Conservation (phyloP, 805 yeast species). For the Teunomyces kruisii region DNA sequence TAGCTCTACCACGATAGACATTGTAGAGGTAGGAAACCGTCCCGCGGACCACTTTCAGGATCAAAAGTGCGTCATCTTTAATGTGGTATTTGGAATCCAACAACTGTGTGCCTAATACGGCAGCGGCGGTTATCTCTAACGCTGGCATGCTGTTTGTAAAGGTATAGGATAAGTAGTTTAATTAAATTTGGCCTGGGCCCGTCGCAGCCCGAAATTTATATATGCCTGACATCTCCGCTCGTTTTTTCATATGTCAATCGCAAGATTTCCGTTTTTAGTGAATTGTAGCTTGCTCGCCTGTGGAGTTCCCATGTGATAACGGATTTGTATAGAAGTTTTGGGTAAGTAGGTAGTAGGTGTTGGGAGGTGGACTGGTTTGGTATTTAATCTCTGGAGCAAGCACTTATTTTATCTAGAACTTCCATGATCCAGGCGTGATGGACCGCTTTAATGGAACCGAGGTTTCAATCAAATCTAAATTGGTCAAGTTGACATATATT, state of each 20-base stretch:
- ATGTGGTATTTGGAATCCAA: slow-evolving; percentile 48
- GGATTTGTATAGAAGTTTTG: not conserved
- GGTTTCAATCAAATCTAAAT: not conserved
- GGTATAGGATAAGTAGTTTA: not conserved
- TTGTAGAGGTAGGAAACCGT: slow-evolving; percentile 43
- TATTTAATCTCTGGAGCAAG: no score
- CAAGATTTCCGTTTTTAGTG: not conserved
- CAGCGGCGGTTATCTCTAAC: slow-evolving; percentile 42
- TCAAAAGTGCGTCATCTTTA: slow-evolving; percentile 54
- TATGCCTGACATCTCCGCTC: not conserved
- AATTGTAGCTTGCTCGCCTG: not conserved
- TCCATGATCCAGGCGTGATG: not conserved
- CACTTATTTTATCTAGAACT: not conserved
- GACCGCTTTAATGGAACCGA: not conserved
- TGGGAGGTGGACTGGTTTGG: no score
- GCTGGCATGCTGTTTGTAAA: slow-evolving; percentile 25
- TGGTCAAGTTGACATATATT: slow-evolving; percentile 2
- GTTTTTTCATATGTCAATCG: not conserved
- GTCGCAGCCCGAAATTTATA: no score
- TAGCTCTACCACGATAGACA: slow-evolving; percentile 43
- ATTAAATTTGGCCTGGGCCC: no score
- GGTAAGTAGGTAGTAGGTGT: no score
- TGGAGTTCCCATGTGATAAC: not conserved
- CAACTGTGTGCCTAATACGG: slow-evolving; percentile 43
- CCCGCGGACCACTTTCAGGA: slow-evolving; percentile 41